Evolutionary conservation across 176 grass and related monocot genomes (phyloP).

Genomic region (Oryza rufipogon): DNA sequence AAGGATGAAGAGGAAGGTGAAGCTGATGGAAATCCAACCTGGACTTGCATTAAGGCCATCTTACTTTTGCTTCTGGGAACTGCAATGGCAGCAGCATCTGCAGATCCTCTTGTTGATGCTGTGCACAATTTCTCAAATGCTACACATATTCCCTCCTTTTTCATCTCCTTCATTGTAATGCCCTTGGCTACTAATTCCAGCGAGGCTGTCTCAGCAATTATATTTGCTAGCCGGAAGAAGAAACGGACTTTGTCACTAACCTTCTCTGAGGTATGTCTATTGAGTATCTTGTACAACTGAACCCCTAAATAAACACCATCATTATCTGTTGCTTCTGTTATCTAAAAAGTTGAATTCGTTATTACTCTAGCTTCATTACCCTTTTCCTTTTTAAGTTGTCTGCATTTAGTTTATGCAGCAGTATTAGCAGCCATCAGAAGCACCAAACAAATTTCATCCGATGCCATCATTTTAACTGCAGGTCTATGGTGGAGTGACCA

Average conservation of each 20-base stretch:
- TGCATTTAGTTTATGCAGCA: background rate
- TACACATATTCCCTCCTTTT: constrained; percentile 86
- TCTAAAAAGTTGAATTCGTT: background rate
- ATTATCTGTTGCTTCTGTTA: background rate
- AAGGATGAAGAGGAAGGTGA: constrained; percentile 58
- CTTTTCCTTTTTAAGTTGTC: background rate
- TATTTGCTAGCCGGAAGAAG: constrained; percentile 86
- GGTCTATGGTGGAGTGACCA: constrained; percentile 82
- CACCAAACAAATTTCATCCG: background rate
- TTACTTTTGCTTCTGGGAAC: constrained; percentile 78
- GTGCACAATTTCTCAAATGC: constrained; percentile 87
- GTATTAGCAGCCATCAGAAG: background rate
- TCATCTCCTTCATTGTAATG: constrained; percentile 94
- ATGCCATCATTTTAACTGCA: constrained; percentile 18
- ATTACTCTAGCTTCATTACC: background rate
- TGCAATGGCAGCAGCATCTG: constrained; percentile 74
- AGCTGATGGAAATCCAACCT: constrained; percentile 56
- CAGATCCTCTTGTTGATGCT: constrained; percentile 83
- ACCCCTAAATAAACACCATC: background rate
- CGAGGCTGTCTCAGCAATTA: constrained; percentile 88
- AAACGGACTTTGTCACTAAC: constrained; percentile 83
- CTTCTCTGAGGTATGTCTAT: constrained; percentile 79
- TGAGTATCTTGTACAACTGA: background rate
- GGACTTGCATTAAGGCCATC: constrained; percentile 63
- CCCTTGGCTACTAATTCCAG: constrained; percentile 93